A percentile compares a stretch with the other conserved stretches of the same genome.
Evolutionary conservation across 208 protist genomes (phyloP).

Genomic region (Leishmania gerbilli): DNA sequence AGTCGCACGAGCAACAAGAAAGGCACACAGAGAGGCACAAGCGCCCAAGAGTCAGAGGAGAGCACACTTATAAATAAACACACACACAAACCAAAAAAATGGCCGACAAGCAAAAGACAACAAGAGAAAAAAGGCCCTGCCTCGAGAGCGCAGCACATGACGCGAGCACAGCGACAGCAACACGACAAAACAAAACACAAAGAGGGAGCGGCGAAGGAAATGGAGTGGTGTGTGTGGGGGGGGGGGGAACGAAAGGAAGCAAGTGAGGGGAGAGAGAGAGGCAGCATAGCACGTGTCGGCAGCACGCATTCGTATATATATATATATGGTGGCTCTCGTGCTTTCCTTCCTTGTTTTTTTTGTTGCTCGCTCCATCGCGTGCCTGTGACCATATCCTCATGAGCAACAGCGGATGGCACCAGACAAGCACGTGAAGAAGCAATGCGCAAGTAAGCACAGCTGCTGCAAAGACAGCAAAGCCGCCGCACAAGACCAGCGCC

Average conservation of each 20-base stretch:
- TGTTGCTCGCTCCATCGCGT: background rate
- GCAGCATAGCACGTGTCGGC: background rate
- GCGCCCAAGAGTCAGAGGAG: too few relatives aligned
- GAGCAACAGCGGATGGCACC: background rate
- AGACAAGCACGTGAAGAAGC: constrained; percentile 9
- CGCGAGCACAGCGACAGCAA: too few relatives aligned
- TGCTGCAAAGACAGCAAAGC: background rate
- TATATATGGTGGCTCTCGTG: background rate
- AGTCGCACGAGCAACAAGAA: constrained; percentile 1
- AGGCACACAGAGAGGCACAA: background rate
- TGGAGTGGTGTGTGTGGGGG: too few relatives aligned
- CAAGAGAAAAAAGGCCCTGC: background rate
- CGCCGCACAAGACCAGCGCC: background rate
- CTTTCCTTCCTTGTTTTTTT: background rate
- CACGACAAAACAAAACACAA: background rate
- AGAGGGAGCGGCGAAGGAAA: background rate
- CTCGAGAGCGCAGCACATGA: too few relatives aligned
- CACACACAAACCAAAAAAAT: too few relatives aligned
- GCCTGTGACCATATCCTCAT: background rate
- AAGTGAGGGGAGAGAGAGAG: background rate
- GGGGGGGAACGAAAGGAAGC: background rate
- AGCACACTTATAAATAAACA: too few relatives aligned
- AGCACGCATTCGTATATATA: background rate
- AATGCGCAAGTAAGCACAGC: background rate
- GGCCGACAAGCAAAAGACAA: background rate